These are phyloP conservation scores for Penicillium verhagenii DNA, from an alignment of 495 filamentous ascomycete genomes.

Conservation along the genomic window DNA sequence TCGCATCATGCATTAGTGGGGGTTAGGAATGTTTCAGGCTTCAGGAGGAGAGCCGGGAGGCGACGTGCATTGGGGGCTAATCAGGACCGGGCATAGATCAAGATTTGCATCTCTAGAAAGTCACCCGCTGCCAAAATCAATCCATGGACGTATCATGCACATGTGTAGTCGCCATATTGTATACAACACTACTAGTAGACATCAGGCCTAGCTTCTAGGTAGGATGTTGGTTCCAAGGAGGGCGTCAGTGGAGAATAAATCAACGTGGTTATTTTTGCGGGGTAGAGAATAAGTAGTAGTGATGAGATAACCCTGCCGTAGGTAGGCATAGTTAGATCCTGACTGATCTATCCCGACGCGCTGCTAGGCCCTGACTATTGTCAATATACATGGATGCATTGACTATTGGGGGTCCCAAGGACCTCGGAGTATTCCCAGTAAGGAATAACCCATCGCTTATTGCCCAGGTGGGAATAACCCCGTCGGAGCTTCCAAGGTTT, in stretches of 20 bases:
- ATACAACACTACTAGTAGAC: too few relatives aligned
- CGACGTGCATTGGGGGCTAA: slow-evolving; percentile 4
- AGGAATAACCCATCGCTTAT: too few relatives aligned
- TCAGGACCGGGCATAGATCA: slow-evolving; percentile 17
- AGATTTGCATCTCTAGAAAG: slow-evolving; percentile 1
- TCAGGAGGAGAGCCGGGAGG: slow-evolving; percentile 5
- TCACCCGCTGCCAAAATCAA: too few relatives aligned
- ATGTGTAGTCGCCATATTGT: too few relatives aligned
- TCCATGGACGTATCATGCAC: too few relatives aligned
- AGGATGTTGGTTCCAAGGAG: not conserved
- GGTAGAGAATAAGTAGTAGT: not conserved
- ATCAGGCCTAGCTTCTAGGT: too few relatives aligned
- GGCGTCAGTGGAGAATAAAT: not conserved
- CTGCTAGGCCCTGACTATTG: not conserved
- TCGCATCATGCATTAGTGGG: slow-evolving; percentile 15
- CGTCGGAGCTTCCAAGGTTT: not conserved
- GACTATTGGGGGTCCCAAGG: too few relatives aligned
- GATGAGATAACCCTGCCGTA: too few relatives aligned
- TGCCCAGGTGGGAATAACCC: too few relatives aligned
- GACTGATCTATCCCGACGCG: too few relatives aligned
- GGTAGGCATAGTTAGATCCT: too few relatives aligned
- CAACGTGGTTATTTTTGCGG: not conserved
- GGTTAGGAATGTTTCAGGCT: slow-evolving; percentile 18
- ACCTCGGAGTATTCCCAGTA: not conserved
- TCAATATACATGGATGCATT: not conserved